phyloP scores from a whole-genome alignment of 169 alveolate species.

The Miamiensis avidus region DNA sequence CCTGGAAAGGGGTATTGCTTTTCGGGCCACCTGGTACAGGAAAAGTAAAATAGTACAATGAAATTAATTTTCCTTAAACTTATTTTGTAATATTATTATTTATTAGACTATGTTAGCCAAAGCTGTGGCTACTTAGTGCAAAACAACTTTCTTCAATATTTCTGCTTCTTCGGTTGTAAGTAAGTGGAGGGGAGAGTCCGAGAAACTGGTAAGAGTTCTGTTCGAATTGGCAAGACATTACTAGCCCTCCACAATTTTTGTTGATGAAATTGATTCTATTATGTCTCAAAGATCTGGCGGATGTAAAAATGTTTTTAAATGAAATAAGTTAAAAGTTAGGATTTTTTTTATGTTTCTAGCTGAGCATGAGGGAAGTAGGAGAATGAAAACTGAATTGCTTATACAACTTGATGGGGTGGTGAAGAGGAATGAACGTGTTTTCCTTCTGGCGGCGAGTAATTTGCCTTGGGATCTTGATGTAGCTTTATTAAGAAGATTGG shows the following conservation, averaged over 20 bases:
- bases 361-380: slow-evolving; percentile 86
- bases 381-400: slow-evolving; percentile 87
- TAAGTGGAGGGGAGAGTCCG: slow-evolving; percentile 95
- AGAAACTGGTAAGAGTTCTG: slow-evolving; percentile 89
- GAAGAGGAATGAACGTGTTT: slow-evolving; percentile 74
- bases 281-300: slow-evolving; percentile 85
- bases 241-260: slow-evolving; percentile 92
- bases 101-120: slow-evolving; percentile 88
- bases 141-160: slow-evolving; percentile 90
- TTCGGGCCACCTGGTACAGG: slow-evolving; percentile 98
- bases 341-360: slow-evolving; percentile 28
- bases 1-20: slow-evolving; percentile 92
- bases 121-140: slow-evolving; percentile 94
- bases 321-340: background rate
- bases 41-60: slow-evolving; percentile 44
- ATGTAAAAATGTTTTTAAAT: slow-evolving; percentile 7
- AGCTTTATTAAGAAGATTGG: slow-evolving; percentile 86
- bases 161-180: slow-evolving; percentile 91
- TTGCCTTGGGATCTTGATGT: slow-evolving; percentile 90
- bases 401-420: slow-evolving; percentile 87
- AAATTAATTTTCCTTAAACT: too few species aligned
- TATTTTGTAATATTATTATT: background rate
- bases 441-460: slow-evolving; percentile 87
- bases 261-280: slow-evolving; percentile 93
- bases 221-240: slow-evolving; percentile 93